A percentile compares a stretch with the other conserved stretches of the same genome.
Evolutionary conservation across 2,329 filamentous ascomycete species (phyloP).

Genomic region (Pyrenophora teres): DNA sequence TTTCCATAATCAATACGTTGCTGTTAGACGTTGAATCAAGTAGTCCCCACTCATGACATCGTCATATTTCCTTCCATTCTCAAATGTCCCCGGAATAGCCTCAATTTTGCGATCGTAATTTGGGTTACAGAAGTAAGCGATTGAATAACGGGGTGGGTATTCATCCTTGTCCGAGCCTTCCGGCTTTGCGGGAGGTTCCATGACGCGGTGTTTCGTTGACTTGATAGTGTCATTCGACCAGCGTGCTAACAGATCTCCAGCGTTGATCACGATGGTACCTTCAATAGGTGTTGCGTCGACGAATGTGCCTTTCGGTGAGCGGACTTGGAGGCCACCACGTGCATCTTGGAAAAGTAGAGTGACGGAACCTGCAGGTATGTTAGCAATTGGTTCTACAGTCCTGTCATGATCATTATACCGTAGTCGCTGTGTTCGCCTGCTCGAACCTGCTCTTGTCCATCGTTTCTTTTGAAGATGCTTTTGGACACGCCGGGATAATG

Average conservation of each 20-base stretch:
- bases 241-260: slow-evolving; percentile 80
- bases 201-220: slow-evolving; percentile 86
- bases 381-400: background rate
- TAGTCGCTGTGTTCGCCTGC: slow-evolving; percentile 79
- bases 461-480: slow-evolving; percentile 68
- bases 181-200: slow-evolving; percentile 70
- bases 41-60: slow-evolving; percentile 82
- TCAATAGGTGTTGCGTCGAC: slow-evolving; percentile 83
- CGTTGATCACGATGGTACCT: slow-evolving; percentile 84
- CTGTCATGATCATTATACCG: slow-evolving; percentile 32
- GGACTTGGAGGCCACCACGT: slow-evolving; percentile 63
- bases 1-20: slow-evolving; percentile 59
- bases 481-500: slow-evolving; percentile 75
- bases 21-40: slow-evolving; percentile 73
- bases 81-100: slow-evolving; percentile 78
- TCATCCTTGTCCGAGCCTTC: slow-evolving; percentile 55
- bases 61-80: slow-evolving; percentile 76
- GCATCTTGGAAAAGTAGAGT: slow-evolving; percentile 57
- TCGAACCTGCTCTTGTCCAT: slow-evolving; percentile 72
- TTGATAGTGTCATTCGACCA: slow-evolving; percentile 94
- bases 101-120: slow-evolving; percentile 78
- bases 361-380: slow-evolving; percentile 41
- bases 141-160: slow-evolving; percentile 78
- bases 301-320: slow-evolving; percentile 75
- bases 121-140: slow-evolving; percentile 93